Conservation (phyloP, 2,329 filamentous ascomycete genomes). For the Diplodia sapinea region DNA sequence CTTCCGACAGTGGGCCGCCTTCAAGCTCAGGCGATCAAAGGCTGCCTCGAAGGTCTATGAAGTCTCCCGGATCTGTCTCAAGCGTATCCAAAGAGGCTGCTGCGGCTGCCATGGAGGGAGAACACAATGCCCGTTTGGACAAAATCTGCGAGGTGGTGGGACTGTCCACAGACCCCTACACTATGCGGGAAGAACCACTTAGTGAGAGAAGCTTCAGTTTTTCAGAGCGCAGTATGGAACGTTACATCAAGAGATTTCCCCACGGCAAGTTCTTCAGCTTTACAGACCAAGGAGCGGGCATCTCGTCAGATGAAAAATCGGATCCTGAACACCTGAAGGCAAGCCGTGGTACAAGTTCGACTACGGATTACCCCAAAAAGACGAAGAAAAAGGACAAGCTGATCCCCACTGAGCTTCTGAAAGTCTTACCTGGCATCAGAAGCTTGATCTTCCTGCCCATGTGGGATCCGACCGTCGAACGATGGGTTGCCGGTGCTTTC, state of each 20-base stretch:
- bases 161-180: slow-evolving; percentile 10
- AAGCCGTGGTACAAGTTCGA: slow-evolving; percentile 2
- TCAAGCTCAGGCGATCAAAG: slow-evolving; percentile 11
- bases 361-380: slow-evolving; percentile 33
- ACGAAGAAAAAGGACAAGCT: slow-evolving; percentile 38
- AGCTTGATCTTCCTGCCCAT: slow-evolving; percentile 27
- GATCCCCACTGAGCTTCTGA: slow-evolving; percentile 43
- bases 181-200: slow-evolving; percentile 35
- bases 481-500: slow-evolving; percentile 26
- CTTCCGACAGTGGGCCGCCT: slow-evolving; percentile 39
- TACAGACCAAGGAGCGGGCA: slow-evolving; percentile 42
- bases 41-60: slow-evolving; percentile 3
- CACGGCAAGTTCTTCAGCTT: slow-evolving; percentile 46
- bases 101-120: slow-evolving; percentile 18
- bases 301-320: slow-evolving; percentile 37
- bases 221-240: slow-evolving; percentile 43
- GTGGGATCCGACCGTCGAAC: slow-evolving; percentile 30
- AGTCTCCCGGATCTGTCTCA: slow-evolving; percentile 35
- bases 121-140: slow-evolving; percentile 3
- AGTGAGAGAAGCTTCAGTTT: slow-evolving; percentile 42
- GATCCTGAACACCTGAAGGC: slow-evolving; percentile 20
- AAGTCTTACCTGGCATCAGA: slow-evolving; percentile 35
- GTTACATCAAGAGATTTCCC: slow-evolving; percentile 44
- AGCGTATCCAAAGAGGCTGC: slow-evolving; percentile 9
- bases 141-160: slow-evolving; percentile 30